Conservation (phyloP, 805 yeast species). For the Kregervanrija delftensis region DNA sequence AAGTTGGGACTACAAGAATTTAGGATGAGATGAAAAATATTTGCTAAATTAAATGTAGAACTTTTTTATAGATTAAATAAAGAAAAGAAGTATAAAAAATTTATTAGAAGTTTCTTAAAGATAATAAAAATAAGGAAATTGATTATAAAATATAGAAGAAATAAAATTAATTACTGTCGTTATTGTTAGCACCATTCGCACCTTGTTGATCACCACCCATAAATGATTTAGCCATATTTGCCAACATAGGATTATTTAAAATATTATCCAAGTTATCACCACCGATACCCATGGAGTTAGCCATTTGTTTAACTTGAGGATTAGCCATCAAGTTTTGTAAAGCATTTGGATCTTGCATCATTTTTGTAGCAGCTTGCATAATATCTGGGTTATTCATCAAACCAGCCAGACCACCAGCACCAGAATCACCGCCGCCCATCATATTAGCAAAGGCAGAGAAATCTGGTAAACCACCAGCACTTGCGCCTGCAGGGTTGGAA, state of each 20-base stretch:
- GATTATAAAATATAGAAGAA: neutral
- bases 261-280: constrained; percentile 54
- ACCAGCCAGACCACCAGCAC: constrained; percentile 59
- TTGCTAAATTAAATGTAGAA: neutral
- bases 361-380: constrained; percentile 79
- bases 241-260: constrained; percentile 76
- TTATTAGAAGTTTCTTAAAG: neutral
- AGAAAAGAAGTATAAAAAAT: neutral
- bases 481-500: constrained; percentile 20
- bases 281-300: constrained; percentile 65
- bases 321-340: constrained; percentile 70
- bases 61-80: neutral
- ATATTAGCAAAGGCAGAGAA: constrained; percentile 48
- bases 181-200: constrained; percentile 3
- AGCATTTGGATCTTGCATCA: constrained; percentile 84
- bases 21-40: neutral
- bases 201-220: constrained; percentile 41
- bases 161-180: neutral
- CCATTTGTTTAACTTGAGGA: constrained; percentile 89
- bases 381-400: constrained; percentile 77
- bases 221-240: constrained; percentile 63
- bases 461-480: constrained; percentile 66
- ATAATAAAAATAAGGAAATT: neutral
- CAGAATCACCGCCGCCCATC: constrained; percentile 68
- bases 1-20: constrained; percentile 7